phyloP scores from a whole-genome alignment of 768 basidiomycete genomes.

The Plicaturopsis crispa region DNA sequence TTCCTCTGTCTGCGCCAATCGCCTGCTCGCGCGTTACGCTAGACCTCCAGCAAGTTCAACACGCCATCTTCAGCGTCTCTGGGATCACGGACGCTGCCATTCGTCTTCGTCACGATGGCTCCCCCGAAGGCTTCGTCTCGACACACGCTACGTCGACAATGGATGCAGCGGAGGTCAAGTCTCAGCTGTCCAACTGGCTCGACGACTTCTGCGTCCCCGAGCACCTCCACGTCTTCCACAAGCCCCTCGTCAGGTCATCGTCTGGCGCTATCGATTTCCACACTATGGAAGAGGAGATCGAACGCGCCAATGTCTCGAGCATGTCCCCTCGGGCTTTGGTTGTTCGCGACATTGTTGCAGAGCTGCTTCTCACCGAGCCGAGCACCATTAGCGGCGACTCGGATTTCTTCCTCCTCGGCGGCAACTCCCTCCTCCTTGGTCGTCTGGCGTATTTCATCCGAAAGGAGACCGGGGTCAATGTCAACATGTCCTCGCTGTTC shows the following conservation, averaged over 20 bases:
- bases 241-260: slow-evolving; percentile 12
- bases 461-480: slow-evolving; percentile 26
- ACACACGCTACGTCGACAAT: slow-evolving; percentile 11
- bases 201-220: slow-evolving; percentile 34
- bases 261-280: slow-evolving; percentile 23
- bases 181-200: slow-evolving; percentile 16
- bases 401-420: slow-evolving; percentile 36
- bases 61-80: slow-evolving; percentile 17
- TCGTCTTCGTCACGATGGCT: slow-evolving; percentile 22
- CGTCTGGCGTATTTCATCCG: slow-evolving; percentile 35
- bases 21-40: slow-evolving; percentile 24
- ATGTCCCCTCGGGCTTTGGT: slow-evolving; percentile 24
- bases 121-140: slow-evolving; percentile 31
- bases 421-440: slow-evolving; percentile 39
- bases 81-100: slow-evolving; percentile 29
- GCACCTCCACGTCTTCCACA: slow-evolving; percentile 23
- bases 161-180: slow-evolving; percentile 14
- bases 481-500: slow-evolving; percentile 32
- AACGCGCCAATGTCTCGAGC: slow-evolving; percentile 12
- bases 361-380: slow-evolving; percentile 23
- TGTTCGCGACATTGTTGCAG: slow-evolving; percentile 29
- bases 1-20: slow-evolving; percentile 29
- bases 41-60: slow-evolving; percentile 19
- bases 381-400: slow-evolving; percentile 22
- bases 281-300: slow-evolving; percentile 20